phyloP scores from a whole-genome alignment of 108 stramenopile species.

The Hondaea fermentalgiana region DNA sequence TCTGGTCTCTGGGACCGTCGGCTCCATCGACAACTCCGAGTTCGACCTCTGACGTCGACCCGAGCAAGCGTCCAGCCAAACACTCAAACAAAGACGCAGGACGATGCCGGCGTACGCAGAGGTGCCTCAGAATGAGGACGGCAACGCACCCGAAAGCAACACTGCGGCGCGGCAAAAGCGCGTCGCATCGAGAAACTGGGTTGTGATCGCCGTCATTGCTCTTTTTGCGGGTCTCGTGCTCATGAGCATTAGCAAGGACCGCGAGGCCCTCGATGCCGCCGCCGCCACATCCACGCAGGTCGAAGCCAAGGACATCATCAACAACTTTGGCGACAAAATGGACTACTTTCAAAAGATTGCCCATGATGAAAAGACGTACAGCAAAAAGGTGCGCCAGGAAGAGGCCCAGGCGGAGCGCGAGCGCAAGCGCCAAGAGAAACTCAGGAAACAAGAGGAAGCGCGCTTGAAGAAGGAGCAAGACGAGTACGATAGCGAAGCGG shows the following conservation, averaged over 20 bases:
- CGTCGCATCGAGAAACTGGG: not conserved
- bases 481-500: not conserved
- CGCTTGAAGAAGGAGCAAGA: not conserved
- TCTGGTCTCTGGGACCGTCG: no score
- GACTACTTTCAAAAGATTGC: not conserved
- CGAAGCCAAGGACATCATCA: not conserved
- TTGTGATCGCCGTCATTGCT: not conserved
- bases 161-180: not conserved
- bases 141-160: not conserved
- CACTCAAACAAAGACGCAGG: no score
- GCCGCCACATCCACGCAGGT: not conserved
- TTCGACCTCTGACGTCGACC: no score
- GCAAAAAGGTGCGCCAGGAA: not conserved
- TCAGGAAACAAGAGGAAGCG: not conserved
- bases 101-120: not conserved
- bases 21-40: no score
- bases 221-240: not conserved
- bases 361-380: not conserved
- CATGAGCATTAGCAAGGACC: not conserved
- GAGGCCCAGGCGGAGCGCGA: not conserved
- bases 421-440: not conserved
- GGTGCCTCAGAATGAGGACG: not conserved
- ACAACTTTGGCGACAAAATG: not conserved
- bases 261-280: not conserved
- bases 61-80: no score